Evolutionary conservation across 257 asterid genomes (phyloP).

Genomic region (Solanum lycopersicoides): DNA sequence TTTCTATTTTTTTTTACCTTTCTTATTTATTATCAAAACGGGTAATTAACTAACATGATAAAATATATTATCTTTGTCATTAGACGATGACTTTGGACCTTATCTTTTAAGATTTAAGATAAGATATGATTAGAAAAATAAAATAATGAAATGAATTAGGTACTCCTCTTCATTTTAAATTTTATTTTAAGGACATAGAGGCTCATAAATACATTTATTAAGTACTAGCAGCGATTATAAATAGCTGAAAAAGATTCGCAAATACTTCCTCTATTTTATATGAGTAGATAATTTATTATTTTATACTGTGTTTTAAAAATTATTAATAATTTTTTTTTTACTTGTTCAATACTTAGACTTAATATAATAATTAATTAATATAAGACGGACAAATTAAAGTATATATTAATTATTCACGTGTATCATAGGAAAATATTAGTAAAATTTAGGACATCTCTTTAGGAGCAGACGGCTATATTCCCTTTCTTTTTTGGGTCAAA

Average conservation of each 20-base stretch:
- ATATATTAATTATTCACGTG: neutral
- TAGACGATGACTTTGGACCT: neutral
- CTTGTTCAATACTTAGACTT: no score
- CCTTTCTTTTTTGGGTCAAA: neutral
- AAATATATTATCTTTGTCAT: neutral
- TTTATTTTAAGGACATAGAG: neutral
- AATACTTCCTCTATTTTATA: no score
- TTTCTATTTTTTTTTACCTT: no score
- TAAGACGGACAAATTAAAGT: no score
- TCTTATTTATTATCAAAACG: neutral
- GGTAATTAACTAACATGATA: neutral
- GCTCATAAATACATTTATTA: neutral
- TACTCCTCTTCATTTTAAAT: neutral
- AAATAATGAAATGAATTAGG: neutral
- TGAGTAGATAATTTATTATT: neutral
- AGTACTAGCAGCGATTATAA: neutral
- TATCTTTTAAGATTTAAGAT: neutral
- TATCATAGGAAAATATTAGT: neutral
- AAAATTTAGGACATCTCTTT: neutral
- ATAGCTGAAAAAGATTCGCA: neutral
- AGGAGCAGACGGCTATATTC: neutral
- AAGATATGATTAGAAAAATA: neutral
- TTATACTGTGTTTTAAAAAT: no score
- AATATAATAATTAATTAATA: no score
- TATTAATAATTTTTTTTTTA: no score